Evolutionary conservation across 768 basidiomycete species (phyloP), one percentile per base, ranked within the genome.

Genomic region (Leccinum olivaceopallidum): DNA sequence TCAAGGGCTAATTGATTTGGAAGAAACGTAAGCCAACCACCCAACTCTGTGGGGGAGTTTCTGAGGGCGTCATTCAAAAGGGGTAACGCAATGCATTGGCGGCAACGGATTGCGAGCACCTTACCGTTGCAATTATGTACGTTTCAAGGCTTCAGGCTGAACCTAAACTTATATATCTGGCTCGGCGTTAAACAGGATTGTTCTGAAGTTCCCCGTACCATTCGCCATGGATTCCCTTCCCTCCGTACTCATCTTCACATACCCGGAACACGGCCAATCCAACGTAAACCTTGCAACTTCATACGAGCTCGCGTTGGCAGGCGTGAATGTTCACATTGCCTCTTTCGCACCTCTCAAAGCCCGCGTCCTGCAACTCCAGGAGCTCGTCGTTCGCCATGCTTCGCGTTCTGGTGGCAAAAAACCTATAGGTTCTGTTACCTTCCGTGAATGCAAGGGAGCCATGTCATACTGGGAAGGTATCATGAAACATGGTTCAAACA

Each of bases 351-450:
- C 64, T 2, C 64, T 66, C 50, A 22, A 14, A 48, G 4, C 32
- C 13, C 64, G 64, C n/a, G 28, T 66, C 18, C n/a, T 26, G 14
- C 56, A 34, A 10, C 34, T 66, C 26, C 64, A 63, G 47, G 64
- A 60, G 14, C 55, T 57, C 36, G 12, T 62, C 22, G 22, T 6
- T 28, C 55, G 24, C 12, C 44, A 49, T 10, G 22, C 58, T 18
- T 51, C 57, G 7, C 26, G 14, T 49, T 52, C 37, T 2, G 20
- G 37, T 4, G 32, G 44, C 26, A 37, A 39, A 24, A 37, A 39
- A 14, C 20, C 10, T 9, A 3, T 16, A 0, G 65, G 65, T 9
- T 57, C 60, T 2, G 18, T 66, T 10, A 49, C 1, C 50, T 66
- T 63, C 13, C 44, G 7, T 10, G 65, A 62, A 49, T 53, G 56